phyloP scores from a whole-genome alignment of 176 grass and related monocot species.

The Aegilops speltoides region DNA sequence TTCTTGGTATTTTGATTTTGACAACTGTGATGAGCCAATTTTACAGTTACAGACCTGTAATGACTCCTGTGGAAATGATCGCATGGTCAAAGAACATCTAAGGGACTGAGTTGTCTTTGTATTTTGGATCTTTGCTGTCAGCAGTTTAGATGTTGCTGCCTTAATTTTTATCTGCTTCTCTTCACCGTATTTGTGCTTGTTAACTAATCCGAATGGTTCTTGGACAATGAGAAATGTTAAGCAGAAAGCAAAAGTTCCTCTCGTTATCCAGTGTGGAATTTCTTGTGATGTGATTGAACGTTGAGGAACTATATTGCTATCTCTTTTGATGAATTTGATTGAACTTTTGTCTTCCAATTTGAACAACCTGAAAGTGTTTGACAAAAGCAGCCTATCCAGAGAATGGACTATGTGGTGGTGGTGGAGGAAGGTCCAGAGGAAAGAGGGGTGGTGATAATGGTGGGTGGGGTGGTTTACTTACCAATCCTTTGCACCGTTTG shows the following conservation, averaged over 20 bases:
- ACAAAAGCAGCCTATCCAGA: too few relatives aligned
- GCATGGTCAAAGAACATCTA: background rate
- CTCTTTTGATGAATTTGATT: background rate
- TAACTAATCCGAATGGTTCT: background rate
- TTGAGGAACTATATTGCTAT: too few relatives aligned
- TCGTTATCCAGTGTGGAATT: too few relatives aligned
- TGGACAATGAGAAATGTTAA: too few relatives aligned
- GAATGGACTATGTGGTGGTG: too few relatives aligned
- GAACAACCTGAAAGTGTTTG: too few relatives aligned
- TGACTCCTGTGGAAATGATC: background rate
- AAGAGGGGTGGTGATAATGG: too few relatives aligned
- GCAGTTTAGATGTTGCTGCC: background rate
- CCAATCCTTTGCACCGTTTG: constrained; percentile 66
- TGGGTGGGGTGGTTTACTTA: constrained; percentile 38
- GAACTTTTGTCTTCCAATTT: too few relatives aligned
- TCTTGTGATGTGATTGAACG: too few relatives aligned
- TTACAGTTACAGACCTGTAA: background rate
- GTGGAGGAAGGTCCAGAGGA: too few relatives aligned
- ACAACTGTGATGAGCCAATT: background rate
- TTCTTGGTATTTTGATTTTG: too few relatives aligned
- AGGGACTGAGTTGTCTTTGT: background rate
- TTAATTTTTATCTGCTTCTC: background rate
- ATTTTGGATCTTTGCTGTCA: background rate
- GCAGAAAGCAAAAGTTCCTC: too few relatives aligned
- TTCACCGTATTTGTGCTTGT: background rate